Base-by-base conservation (phyloP, 805 yeast species). In the Yamadazyma insecticola region DNA sequence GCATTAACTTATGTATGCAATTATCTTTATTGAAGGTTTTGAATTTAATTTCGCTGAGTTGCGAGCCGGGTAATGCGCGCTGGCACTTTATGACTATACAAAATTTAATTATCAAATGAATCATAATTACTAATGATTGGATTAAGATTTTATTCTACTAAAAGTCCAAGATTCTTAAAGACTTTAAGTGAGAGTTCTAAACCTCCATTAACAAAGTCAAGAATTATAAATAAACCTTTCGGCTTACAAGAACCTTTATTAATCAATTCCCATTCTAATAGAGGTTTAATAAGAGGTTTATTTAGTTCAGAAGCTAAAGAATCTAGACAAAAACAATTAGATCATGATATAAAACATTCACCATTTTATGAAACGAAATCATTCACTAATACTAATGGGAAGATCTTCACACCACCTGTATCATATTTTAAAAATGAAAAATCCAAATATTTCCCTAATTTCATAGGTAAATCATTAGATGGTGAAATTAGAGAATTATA, bases 381-480 rank as follows among this genome's bases (percentile, higher is more conserved):
- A 2, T 65, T 76, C 49, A 65, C 80, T 29, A 81, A 80, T 44
- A 84, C 90, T 2, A 73, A 78, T 22, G 98, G 97, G 15, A 87
- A 88, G 57, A 67, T 89, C 40, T 92, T 88, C 62, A 63, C 71
- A 12, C 74, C 96, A 0, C 97, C 97, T 1, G 66, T 73, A n/a
- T 74, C 88, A 1, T 81, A 74, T 45, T 89, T 90, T 72, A 74
- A 73, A 37, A 59, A 66, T 9, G 89, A 83, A 6, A 81, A 73
- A 48, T 69, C 97, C 0, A 59, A 76, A 28, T 92, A 76, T 52
- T 86, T 92, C 60, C 96, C 97, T 7, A 88, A 88, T 49, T 64
- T 90, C 37, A 51, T 58, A 16, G 90, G 80, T 1, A 67, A 65
- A 14, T 67, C 78, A 1, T 50, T 87, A 22, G 36, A 46, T 3